Evolutionary conservation across 1,284 basidiomycete genomes (phyloP), one percentile per base, ranked within the genome.

Genomic region (Marasmius fiardii): DNA sequence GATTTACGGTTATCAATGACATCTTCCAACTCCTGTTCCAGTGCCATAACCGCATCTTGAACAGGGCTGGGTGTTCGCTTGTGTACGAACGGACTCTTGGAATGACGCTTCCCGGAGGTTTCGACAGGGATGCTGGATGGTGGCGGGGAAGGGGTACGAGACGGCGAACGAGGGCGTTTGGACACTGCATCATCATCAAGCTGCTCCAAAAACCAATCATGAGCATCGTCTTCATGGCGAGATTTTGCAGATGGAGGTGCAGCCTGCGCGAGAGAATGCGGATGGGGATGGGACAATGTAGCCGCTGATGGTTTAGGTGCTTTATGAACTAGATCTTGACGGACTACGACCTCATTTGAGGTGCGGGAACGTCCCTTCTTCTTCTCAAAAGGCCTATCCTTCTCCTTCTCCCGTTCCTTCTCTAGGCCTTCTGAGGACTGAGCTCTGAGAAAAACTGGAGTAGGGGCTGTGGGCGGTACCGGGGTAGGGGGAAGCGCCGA

Each of bases 161-260:
- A 60, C 12, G 61, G 51, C 14, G 58, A 60, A 39, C 37, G 54
- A 18, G 56, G 59, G 34, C 54, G 51, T 47, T 41, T 58, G 45
- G 52, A 52, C 34, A 70, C 67, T 23, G 71, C 66, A 18, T 71
- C 65, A 48, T 73, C 67, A 35, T 73, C 68, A 60, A 73, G 80
- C 37, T 82, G 81, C 60, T 83, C 78, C 58, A 82, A 63, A 52
- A 83, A 69, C 81, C 81, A 83, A 62, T 83, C 81, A 61, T 84
- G 78, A 2, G 81, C 71, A 64, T 86, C 82, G 56, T 79, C 74
- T 53, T 74, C 45, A 43, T 58, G 34, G 51, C 51, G 26, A 28
- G 11, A 8, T 8, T 49, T 26, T 12, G 24, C n/a, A 7, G 47
- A 6, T 28, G 44, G 14, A n/a, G 44, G 44, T 16, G 44, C 12